These are phyloP conservation scores for Isabelozyma rhagii DNA, from an alignment of 805 yeast genomes.

Conservation along the genomic window DNA sequence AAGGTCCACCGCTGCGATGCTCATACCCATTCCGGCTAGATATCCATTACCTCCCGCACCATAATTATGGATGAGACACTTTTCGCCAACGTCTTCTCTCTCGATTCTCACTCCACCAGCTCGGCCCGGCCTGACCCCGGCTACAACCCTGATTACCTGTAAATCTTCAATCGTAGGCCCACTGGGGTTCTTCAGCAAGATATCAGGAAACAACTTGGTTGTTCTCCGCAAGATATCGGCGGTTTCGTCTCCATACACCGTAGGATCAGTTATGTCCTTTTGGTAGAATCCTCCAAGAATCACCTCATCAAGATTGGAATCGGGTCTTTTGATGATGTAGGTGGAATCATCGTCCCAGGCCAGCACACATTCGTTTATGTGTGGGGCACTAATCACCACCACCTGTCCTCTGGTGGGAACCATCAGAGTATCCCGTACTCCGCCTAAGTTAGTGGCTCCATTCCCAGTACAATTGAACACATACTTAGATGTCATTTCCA, in stretches of 20 bases:
- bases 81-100: slow-evolving; percentile 3
- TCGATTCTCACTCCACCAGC: slow-evolving; percentile 23
- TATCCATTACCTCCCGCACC: slow-evolving; percentile 27
- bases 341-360: slow-evolving; percentile 18
- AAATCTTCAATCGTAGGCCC: slow-evolving; percentile 12
- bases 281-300: slow-evolving; percentile 19
- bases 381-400: slow-evolving; percentile 23
- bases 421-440: slow-evolving; percentile 14
- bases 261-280: slow-evolving; percentile 12
- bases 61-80: slow-evolving; percentile 15
- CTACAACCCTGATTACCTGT: slow-evolving; percentile 16
- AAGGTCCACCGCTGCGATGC: neutral
- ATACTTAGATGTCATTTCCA: slow-evolving; percentile 1
- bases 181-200: slow-evolving; percentile 8
- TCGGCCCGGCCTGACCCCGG: slow-evolving; percentile 22
- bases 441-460: slow-evolving; percentile 18
- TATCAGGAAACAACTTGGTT: slow-evolving; percentile 12
- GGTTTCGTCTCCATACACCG: slow-evolving; percentile 13
- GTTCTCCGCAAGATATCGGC: slow-evolving; percentile 16
- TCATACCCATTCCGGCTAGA: slow-evolving; percentile 21
- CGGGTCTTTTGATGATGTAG: slow-evolving; percentile 22
- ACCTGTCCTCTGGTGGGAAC: slow-evolving; percentile 25
- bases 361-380: slow-evolving; percentile 15
- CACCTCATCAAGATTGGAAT: slow-evolving; percentile 8
- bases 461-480: slow-evolving; percentile 26